phyloP scores from a whole-genome alignment of 768 basidiomycete genomes.

The Austroboletus eburneus region DNA sequence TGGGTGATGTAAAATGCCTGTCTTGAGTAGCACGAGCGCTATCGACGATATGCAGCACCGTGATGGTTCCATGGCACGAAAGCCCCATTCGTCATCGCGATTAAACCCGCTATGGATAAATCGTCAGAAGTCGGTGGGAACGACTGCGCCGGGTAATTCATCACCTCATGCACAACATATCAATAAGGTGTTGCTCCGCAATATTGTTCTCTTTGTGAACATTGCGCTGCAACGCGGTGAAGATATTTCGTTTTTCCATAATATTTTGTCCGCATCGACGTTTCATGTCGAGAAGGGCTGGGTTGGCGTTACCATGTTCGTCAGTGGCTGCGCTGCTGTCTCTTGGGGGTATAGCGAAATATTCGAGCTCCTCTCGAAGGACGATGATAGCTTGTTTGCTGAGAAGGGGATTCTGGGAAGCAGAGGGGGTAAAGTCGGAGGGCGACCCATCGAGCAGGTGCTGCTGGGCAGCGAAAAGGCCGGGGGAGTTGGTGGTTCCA shows the following conservation, averaged over 20 bases:
- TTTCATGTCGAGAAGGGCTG: constrained; percentile 74
- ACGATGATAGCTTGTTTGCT: constrained; percentile 98
- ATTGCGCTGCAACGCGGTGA: constrained; percentile 96
- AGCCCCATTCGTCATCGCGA: constrained; percentile 98
- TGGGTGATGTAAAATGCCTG: constrained; percentile 80
- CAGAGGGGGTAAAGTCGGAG: constrained; percentile 56
- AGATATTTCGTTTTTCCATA: constrained; percentile 87
- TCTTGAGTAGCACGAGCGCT: constrained; percentile 95
- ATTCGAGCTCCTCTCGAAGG: constrained; percentile 95
- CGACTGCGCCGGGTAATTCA: constrained; percentile 1
- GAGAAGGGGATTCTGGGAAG: constrained; percentile 86
- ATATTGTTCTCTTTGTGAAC: constrained; percentile 99
- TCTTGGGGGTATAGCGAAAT: constrained; percentile 91
- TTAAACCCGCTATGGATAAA: constrained; percentile 69
- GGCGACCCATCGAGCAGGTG: constrained; percentile 65
- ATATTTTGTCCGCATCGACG: constrained; percentile 82
- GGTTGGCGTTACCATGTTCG: constrained; percentile 76
- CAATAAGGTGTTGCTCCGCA: constrained; percentile 98
- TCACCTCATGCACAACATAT: constrained; percentile 99
- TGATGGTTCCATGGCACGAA: constrained; percentile 90
- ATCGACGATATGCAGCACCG: constrained; percentile 98
- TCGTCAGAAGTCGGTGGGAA: constrained; percentile 9
- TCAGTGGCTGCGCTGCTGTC: constrained; percentile 60
- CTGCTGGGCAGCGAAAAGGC: constrained; percentile 75
- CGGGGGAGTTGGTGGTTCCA: constrained; percentile 69